A percentile compares a stretch with the other conserved stretches of the same genome.
phyloP scores from a whole-genome alignment of 1,284 basidiomycete genomes.

The Ceratobasidium sp. region DNA sequence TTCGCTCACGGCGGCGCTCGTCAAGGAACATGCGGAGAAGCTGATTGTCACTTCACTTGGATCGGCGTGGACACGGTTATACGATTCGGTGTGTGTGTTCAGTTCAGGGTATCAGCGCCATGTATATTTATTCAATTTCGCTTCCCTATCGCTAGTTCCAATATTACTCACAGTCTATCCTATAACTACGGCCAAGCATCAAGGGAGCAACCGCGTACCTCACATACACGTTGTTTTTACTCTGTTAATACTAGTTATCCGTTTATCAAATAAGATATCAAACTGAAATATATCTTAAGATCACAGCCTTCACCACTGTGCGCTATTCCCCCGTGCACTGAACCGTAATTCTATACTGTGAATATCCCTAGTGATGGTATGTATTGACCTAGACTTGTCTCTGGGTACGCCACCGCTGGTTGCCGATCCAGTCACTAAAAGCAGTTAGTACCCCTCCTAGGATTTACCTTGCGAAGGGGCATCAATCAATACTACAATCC shows the following conservation, averaged over 20 bases:
- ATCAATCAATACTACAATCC: no score
- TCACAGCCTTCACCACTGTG: no score
- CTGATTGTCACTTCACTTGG: slow-evolving; percentile 87
- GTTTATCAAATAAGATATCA: no score
- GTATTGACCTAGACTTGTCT: no score
- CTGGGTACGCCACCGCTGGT: no score
- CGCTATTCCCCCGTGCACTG: no score
- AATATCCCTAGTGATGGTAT: no score
- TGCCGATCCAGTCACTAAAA: no score
- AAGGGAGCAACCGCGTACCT: background rate
- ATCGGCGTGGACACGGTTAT: slow-evolving; percentile 91
- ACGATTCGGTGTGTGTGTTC: slow-evolving; percentile 76
- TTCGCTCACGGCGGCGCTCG: slow-evolving; percentile 82
- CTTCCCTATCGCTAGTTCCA: slow-evolving; percentile 61
- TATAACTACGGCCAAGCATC: slow-evolving; percentile 41
- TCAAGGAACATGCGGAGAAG: slow-evolving; percentile 87
- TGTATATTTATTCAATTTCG: background rate
- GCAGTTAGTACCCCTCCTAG: no score
- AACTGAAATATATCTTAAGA: no score
- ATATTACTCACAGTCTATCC: slow-evolving; percentile 79
- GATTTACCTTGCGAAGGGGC: no score
- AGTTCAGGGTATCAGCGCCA: slow-evolving; percentile 3
- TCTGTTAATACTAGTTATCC: slow-evolving; percentile 7
- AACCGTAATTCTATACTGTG: no score
- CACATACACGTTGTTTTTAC: background rate